phyloP scores from a whole-genome alignment of 805 yeast species.

The Ogataea pini region DNA sequence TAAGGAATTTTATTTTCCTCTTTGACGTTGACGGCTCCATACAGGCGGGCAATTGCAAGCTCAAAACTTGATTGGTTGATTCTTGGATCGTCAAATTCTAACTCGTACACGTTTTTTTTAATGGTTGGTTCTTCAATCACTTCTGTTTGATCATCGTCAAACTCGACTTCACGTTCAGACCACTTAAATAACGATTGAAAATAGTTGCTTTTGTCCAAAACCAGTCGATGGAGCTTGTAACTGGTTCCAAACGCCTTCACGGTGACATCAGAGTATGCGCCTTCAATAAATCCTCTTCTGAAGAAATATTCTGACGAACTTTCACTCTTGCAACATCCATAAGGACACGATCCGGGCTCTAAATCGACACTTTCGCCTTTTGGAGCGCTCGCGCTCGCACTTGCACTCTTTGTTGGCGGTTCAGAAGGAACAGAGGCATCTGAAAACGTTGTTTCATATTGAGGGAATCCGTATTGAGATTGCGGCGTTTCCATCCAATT shows the following conservation, averaged over 20 bases:
- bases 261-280: slow-evolving; percentile 50
- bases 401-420: slow-evolving; percentile 14
- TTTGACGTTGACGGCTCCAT: slow-evolving; percentile 42
- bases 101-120: slow-evolving; percentile 21
- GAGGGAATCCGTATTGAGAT: slow-evolving; percentile 1
- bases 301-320: slow-evolving; percentile 34
- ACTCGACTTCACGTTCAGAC: slow-evolving; percentile 27
- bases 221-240: slow-evolving; percentile 47
- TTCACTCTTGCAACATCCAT: slow-evolving; percentile 31
- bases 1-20: slow-evolving; percentile 40
- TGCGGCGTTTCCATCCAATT: slow-evolving; percentile 3
- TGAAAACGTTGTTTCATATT: slow-evolving; percentile 10
- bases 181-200: slow-evolving; percentile 49
- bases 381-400: slow-evolving; percentile 3
- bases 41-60: slow-evolving; percentile 46
- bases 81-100: slow-evolving; percentile 42
- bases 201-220: slow-evolving; percentile 48
- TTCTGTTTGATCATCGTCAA: slow-evolving; percentile 5
- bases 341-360: slow-evolving; percentile 24
- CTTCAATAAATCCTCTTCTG: slow-evolving; percentile 43
- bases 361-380: slow-evolving; percentile 2
- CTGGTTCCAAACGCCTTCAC: slow-evolving; percentile 46
- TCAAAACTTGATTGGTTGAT: slow-evolving; percentile 50
- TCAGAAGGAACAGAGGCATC: slow-evolving; percentile 14
- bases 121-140: not conserved